phyloP scores from a whole-genome alignment of 2,329 filamentous ascomycete species.

The Arthrocladium fulminans region DNA sequence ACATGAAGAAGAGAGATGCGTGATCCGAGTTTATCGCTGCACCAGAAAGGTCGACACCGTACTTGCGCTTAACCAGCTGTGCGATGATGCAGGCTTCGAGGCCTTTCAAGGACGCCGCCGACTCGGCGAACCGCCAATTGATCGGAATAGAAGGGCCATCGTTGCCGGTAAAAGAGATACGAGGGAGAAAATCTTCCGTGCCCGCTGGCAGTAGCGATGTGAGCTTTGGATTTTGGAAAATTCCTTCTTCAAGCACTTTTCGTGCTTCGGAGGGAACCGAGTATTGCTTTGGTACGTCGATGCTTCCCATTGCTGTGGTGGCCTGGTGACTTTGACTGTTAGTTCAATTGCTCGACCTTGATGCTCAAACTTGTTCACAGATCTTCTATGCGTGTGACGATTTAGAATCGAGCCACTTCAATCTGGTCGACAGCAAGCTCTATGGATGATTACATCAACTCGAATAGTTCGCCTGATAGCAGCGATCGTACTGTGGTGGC shows the following conservation, averaged over 20 bases:
- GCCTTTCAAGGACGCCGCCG: conserved; percentile 42
- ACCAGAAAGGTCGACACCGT: conserved; percentile 31
- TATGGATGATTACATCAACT: too few relatives aligned
- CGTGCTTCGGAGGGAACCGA: conserved; percentile 24
- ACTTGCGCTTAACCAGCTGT: conserved; percentile 39
- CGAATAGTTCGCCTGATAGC: background rate
- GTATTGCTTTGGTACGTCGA: conserved; percentile 16
- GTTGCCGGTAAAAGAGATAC: conserved; percentile 37
- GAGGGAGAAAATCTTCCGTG: conserved; percentile 29
- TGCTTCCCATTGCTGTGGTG: conserved; percentile 13
- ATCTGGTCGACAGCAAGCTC: too few relatives aligned
- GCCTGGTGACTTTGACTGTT: background rate
- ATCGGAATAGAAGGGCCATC: conserved; percentile 42
- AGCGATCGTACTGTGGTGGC: too few relatives aligned
- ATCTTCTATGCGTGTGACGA: too few relatives aligned
- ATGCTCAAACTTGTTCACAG: background rate
- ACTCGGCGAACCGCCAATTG: conserved; percentile 50
- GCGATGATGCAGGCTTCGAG: conserved; percentile 42
- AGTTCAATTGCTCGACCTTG: background rate
- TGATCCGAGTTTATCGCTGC: conserved; percentile 43
- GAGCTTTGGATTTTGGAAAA: conserved; percentile 37
- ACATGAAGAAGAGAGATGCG: conserved; percentile 38
- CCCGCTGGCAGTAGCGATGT: conserved; percentile 27
- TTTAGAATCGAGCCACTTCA: too few relatives aligned
- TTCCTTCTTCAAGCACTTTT: conserved; percentile 32